Evolutionary conservation across 1,284 basidiomycete species (phyloP), one percentile per base, ranked within the genome.

Genomic region (Cryptococcus wingfieldii): DNA sequence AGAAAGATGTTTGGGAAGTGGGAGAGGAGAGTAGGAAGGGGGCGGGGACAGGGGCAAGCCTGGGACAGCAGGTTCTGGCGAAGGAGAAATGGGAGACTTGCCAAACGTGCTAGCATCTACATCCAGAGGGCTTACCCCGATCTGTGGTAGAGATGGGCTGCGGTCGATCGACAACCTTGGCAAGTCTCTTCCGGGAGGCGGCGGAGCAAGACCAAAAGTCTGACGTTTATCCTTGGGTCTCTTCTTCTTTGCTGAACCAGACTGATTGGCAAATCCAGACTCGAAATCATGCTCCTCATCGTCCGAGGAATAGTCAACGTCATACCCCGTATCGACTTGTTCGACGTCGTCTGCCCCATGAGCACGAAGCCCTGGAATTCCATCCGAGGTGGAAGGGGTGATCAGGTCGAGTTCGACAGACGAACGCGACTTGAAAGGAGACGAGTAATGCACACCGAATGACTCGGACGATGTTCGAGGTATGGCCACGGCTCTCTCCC

Each of bases 401-500:
- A 63, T 48, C 18, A 64, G 38, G 19, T 58, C 55, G 5, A 56
- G 41, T 14, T 61, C 62, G 28, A 61, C 46, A 1, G 62, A 62
- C 3, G 61, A 62, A 34, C 46, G 28, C 9, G 60, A 59, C 14
- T 52, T 38, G 14, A 54, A 38, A 10, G 34, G 37, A 3, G 54
- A 58, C 31, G 48, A 38, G 52, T 59, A 60, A 37, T 62, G 61
- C 10, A 66, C 62, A 1, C 64, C 64, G 28, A 64, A 66, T 2
- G 62, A 64, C 19, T 66, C 64, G 19, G 58, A 54, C 23, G 61
- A 64, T 42, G 49, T 43, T 19, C 61, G 38, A 16, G 45, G 42
- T 8, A 28, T 28, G 46, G 46, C n/a, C 27, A n/a, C 18, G 42
- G n/a, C 42, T 16, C 41, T 23, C 41, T n/a, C 41, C 41, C 41